Base-by-base conservation (phyloP, 176 grass and related monocot genomes). In the Bolboschoenus planiculmis region DNA sequence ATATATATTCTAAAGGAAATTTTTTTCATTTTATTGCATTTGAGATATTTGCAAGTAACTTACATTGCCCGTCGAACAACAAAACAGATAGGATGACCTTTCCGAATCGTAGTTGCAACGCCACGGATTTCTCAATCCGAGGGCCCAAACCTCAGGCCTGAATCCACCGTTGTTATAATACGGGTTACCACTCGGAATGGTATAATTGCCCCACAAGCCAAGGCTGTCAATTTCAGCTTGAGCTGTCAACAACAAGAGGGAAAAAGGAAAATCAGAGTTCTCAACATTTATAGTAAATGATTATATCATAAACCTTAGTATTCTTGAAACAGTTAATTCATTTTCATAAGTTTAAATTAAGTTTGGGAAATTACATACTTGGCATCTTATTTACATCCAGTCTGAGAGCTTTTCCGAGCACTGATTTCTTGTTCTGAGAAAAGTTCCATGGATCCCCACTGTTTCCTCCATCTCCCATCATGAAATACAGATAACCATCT, bases 381-480 rank as follows among this genome's bases (percentile, higher is more conserved):
- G 29, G 84, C 10, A 83, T 50, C 5, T 54, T 27, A 44, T 89
- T 73, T 61, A 89, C 55, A 21, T 89, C 72, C 21, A 89, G 56
- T 36, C 88, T 84, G 79, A 86, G 72, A 20, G 85, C 85, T 83
- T 89, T 89, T 42, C 88, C 88, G 27, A 89, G 88, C 67, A 89
- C 51, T 16, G 83, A 79, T 60, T 83, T 89, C 65, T 89, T 89
- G 58, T 89, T 89, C 62, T 89, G 88, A 67, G 88, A 71, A 59
- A 89, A 89, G 46, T 89, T 89, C 48, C 65, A 89, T 78, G 88
- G 84, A 83, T 89, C 88, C 10, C 88, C 84, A 47, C 24, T 83
- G 18, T 70, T 79, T 27, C 88, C 88, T 51, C 88, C 88, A 86
- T 89, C 88, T 62, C 88, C 88, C 88, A 86, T 86, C 88, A 89